Base-by-base conservation (phyloP, 2,329 filamentous ascomycete genomes). In the Calonectria multiphialidica region DNA sequence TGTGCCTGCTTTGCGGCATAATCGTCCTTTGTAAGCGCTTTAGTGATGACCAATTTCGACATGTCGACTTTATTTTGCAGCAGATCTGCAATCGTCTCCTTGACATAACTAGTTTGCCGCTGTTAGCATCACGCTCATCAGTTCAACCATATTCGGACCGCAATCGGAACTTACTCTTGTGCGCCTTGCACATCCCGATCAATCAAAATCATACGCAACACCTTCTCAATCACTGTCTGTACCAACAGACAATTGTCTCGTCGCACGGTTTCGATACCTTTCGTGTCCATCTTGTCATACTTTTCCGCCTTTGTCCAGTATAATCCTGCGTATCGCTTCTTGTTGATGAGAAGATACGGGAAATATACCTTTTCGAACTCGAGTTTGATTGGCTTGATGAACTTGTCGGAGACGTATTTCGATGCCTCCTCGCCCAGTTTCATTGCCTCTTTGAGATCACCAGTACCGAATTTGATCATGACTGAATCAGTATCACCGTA, bases 301-400 rank as follows among this genome's bases (percentile, higher is more conserved):
- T 98, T 98, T 49, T 96, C 91, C 0, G 96, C 91, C 76, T 94
- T 97, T 6, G 97, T 99, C 96, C 96, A 99, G 86, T 95, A 98
- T 37, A 99, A 86, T n/a, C 97, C 97, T 10, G 97, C 97, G 80
- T 99, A 99, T 75, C 97, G 94, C 88, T 99, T 99, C 88, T 99
- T 99, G 91, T 99, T 99, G 91, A 99, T 99, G 64, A 99, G 89
- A 40, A 99, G 89, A 82, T 99, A 99, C 1, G 97, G 97, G 82
- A 94, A 99, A 85, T 99, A 99, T 1, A 99, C 96, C 85, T 99
- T 99, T 84, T 99, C 97, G 84, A 99, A 99, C 83, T 99, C 97
- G 37, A 99, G 91, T 86, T 98, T 99, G 89, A 99, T 99, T 5
- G 97, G 97, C 81, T 97, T 97, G 83, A 96, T 87, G 82, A 99